Evolutionary conservation across 129 eudicot species (phyloP), one percentile per base, ranked within the genome.

Genomic region (Ambrosia artemisiifolia): DNA sequence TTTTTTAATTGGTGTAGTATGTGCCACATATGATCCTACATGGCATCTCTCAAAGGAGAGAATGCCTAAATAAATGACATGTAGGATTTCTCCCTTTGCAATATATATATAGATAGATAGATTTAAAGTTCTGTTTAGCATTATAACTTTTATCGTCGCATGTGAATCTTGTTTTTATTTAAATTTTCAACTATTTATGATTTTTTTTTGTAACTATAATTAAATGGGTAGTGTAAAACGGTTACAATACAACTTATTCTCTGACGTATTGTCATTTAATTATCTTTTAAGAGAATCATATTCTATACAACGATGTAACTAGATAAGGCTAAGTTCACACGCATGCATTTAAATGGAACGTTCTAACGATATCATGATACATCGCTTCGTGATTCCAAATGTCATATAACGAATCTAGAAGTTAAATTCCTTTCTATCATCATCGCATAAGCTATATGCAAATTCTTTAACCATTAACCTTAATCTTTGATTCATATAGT

Each of bases 391-490:
- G 20, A 16, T 57, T 14, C 36, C 20, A 59, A 72, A 60, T 46
- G 42, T 60, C 57, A 60, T 32, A n/a, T 42, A n/a, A 57, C 12
- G 66, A 71, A 40, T 71, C 75, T 71, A 24, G 4, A 72, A 17
- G 48, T 32, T 60, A 12, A 12, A 28, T 60, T 72, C 69, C 60
- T 30, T 43, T 72, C 76, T 57, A 72, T 72, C 76, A 5, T 35
- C 11, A 56, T 57, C 43, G 7, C 20, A 42, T 56, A 54, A 24
- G 28, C 28, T 24, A 24, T 55, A 55, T 6, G 5, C 36, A 34
- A 71, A 55, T 56, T 36, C 51, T 53, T 40, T 44, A 18, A 55
- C 14, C 9, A 3, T n/a, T 56, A 54, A 40, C 65, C 11, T 56
- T 40, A 55, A 42, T 34, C 43, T 54, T 19, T 18, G 20, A 55